Evolutionary conservation across 805 yeast species (phyloP).

Genomic region (Pichia paraexigua): DNA sequence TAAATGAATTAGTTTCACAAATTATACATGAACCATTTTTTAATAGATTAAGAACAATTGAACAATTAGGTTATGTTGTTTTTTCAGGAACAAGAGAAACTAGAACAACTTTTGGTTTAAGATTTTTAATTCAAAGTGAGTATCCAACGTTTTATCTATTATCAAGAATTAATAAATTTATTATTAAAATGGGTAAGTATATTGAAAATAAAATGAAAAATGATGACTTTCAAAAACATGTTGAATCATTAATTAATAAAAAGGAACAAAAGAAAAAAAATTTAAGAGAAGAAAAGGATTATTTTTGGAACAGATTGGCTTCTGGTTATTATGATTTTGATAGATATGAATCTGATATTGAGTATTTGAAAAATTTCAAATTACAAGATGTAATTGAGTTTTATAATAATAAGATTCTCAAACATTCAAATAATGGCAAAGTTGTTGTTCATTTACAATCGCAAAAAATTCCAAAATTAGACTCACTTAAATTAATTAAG

Average conservation of each 20-base stretch:
- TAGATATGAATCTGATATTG: constrained; percentile 49
- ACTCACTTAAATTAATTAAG: constrained; percentile 19
- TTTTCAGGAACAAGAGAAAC: constrained; percentile 65
- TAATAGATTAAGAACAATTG: constrained; percentile 83
- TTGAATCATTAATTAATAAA: constrained; percentile 56
- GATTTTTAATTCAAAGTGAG: constrained; percentile 80
- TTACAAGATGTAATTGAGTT: constrained; percentile 45
- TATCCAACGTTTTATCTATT: constrained; percentile 66
- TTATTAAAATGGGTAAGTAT: constrained; percentile 37
- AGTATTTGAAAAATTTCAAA: constrained; percentile 42
- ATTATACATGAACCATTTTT: constrained; percentile 83
- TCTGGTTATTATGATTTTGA: constrained; percentile 75
- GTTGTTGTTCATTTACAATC: constrained; percentile 61
- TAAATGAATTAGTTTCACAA: constrained; percentile 61
- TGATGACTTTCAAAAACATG: constrained; percentile 61
- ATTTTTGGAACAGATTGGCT: constrained; percentile 60
- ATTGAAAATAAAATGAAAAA: constrained; percentile 39
- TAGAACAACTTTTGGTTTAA: constrained; percentile 64
- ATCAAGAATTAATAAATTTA: constrained; percentile 64
- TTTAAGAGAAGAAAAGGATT: constrained; percentile 62
- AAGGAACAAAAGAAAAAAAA: constrained; percentile 70
- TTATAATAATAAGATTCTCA: constrained; percentile 37
- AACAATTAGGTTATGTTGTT: constrained; percentile 92
- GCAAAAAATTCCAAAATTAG: constrained; percentile 26
- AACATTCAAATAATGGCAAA: constrained; percentile 27